Base-by-base conservation (phyloP, 768 basidiomycete genomes). In the Auriscalpium microsporum region DNA sequence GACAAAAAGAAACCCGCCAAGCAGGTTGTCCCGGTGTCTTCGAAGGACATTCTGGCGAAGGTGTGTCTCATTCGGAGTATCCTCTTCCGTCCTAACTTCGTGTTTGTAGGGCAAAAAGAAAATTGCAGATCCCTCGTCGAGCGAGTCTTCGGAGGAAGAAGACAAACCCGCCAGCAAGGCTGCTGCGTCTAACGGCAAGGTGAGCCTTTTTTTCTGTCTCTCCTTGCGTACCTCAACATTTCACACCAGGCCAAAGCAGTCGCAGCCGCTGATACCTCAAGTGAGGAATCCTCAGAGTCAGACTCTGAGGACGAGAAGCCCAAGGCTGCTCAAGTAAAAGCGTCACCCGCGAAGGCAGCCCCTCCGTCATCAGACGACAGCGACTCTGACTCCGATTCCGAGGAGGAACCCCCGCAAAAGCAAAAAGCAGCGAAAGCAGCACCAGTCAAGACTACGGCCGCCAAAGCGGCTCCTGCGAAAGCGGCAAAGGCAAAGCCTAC, bases 31-130 rank as follows among this genome's bases (percentile, higher is more conserved):
- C 69, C 69, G n/a, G 59, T 63, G 14, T 72, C 74, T 4, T 69
- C 75, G 13, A 77, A 72, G 58, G 73, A 74, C 50, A 75, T 75
- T 21, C 64, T 76, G 0, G 73, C 71, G 13, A 79, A 75, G 62
- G 74, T 60, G 50, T 23, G 44, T 56, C 33, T 50, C 40, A 33
- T 56, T 10, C 35, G 8, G 40, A 13, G 4, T 42, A 8, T 42
- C 4, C 14, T 28, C 7, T 28, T 28, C 7, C 28, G 2, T 4
- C 7, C 28, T 28, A 28, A 28, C 28, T 28, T 28, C 28, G 28
- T 28, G 28, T 28, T 4, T 28, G 28, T 28, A 28, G 28, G 28
- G 28, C 28, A 28, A 28, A 7, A 28, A 28, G 28, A 28, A 28
- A 28, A 28, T 4, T 28, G 28, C 28, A 28, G 28, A 28, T 28